Evolutionary conservation across 2,329 filamentous ascomycete species (phyloP), one percentile per base, ranked within the genome.

Genomic region (Leptographium lundbergii): DNA sequence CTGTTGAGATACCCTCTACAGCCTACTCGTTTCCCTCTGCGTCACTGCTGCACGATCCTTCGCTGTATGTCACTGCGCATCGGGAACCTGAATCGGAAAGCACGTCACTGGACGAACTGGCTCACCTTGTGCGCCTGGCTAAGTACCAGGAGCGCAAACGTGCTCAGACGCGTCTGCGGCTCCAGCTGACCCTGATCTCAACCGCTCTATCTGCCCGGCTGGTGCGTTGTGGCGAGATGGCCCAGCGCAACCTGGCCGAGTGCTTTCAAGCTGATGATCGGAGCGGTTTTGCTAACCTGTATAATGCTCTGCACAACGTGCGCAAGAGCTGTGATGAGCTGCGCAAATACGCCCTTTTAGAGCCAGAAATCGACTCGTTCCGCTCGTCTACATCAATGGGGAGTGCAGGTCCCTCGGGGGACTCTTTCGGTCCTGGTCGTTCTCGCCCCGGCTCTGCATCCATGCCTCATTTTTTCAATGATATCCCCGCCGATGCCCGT

Each of bases 61-160:
- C 85, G 50, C 76, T 84, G 59, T 88, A 88, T 70, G 78, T 80
- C 53, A 86, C 87, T 68, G 72, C 80, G 17, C 77, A 80, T 64
- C 70, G 86, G 59, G 76, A 80, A 55, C 77, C 80, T 45, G 81
- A 86, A 62, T 77, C 77, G 57, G 82, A 86, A 53, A 81, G 82
- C 60, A 89, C 86, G 53, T 87, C 85, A 17, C 76, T 92, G 62
- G 84, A 88, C 67, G 87, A 91, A 71, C 81, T 92, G 64, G 87
- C 87, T 57, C 87, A 91, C 70, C 73, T 91, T 66, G 86, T 90
- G 64, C 84, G 87, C 62, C 76, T 91, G 62, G 87, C 87, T 69
- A 87, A 85, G 67, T 90, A 91, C 70, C 88, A 92, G 72, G 86
- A 89, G 77, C 86, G 87, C 76, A 88, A 89, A 77, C 83, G 87